Evolutionary conservation across 495 filamentous ascomycete genomes (phyloP), one percentile per base, ranked within the genome.

Genomic region (Terfezia boudieri): DNA sequence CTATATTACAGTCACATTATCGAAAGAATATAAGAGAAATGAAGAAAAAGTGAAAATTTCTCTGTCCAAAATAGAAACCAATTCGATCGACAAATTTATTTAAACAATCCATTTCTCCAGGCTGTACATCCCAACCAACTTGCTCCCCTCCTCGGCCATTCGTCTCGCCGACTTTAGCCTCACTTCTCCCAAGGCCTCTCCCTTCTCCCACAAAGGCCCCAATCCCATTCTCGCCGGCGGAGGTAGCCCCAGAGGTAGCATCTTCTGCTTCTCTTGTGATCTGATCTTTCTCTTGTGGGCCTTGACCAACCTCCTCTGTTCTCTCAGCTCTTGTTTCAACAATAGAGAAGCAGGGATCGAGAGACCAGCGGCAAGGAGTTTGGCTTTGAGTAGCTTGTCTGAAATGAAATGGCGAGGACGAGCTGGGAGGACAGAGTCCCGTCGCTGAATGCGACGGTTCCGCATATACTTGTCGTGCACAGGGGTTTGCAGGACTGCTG

Each of bases 71-170:
- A 46, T 14, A 46, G 17, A 46, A 46, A 46, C 41, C 12, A 46
- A 46, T 46, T 14, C 3, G 17, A 46, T 46, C 8, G 4, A 46
- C 12, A 46, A 46, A 46, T 20, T 4, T 4, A 14, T 4, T 46
- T 4, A 65, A 51, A 65, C 59, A 56, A 65, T 53, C 49, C 64
- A 59, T 53, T 55, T 65, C 50, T 65, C 62, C 37, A 65, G 54
- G 53, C 59, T 62, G 54, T 65, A 65, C 52, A 64, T 55, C 22
- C 62, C 62, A 23, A 55, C 54, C 2, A 57, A 59, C 57, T 61
- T 52, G 46, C 62, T 64, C 43, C 59, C 53, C 37, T 62, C 57
- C 23, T 53, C 56, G 9, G 50, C 59, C 14, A 46, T 54, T 43
- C 63, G 55, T 17, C 54, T 54, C 1, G 49, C 55, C 49, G 35